Base-by-base conservation (phyloP, 345 rosid genomes). In the Syzygium grande region DNA sequence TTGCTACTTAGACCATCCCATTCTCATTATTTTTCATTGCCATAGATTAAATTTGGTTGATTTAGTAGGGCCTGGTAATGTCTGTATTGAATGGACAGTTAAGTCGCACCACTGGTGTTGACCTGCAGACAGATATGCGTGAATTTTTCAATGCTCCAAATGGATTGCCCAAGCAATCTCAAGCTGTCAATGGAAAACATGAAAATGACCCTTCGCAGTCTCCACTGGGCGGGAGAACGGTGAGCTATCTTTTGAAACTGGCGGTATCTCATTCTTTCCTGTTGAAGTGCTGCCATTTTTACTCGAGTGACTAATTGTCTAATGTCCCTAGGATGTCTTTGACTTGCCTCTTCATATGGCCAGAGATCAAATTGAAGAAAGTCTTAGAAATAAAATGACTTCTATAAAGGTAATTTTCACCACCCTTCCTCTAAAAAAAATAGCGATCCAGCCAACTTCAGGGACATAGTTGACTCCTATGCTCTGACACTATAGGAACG, bases 191-290 rank as follows among this genome's bases (percentile, higher is more conserved):
- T 86, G 98, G 92, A 86, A 94, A 92, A 90, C 90, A 41, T 58
- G 95, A 90, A 87, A 55, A 88, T 86, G 98, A 96, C 85, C 91
- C 93, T 52, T 92, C 95, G 53, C 99, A 96, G 86, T 96, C 99
- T 90, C 99, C 99, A 30, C n/a, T 98, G 87, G 99, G 98, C 43
- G 99, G 99, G 88, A 97, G 94, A 93, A 98, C 99, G 92, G 99
- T 97, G 95, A 85, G 90, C 61, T 1, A 46, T 43, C 30, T 84
- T 22, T 27, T 38, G 51, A 63, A 25, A 61, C 79, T 68, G 83
- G 49, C 4, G 14, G 83, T 19, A 21, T 38, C 83, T 73, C 38
- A 38, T 73, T 19, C 49, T 12, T 73, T 7, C 46, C 23, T 65
- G 54, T 52, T 55, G 61, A 79, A 21, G 61, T 79, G 61, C 41